Evolutionary conservation across 129 eudicot genomes (phyloP).

Genomic region (Oenanthe sinensis): DNA sequence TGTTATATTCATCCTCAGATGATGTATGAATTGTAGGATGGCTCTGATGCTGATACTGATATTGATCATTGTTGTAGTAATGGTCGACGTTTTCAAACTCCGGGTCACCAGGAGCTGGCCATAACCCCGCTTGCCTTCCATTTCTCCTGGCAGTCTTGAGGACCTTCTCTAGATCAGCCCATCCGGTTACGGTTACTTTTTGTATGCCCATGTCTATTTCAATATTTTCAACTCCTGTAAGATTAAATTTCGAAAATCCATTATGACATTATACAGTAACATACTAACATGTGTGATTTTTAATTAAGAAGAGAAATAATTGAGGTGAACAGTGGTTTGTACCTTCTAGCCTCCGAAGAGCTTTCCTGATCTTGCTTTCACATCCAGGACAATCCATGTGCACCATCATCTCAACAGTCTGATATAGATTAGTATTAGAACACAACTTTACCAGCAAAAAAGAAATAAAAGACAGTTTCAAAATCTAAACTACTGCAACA

Average conservation of each 20-base stretch:
- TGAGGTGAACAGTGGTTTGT: not conserved
- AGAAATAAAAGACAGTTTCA: not conserved
- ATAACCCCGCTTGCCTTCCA: slow-evolving; percentile 65
- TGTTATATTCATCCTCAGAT: not conserved
- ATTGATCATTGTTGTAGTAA: slow-evolving; percentile 24
- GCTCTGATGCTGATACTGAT: slow-evolving; percentile 29
- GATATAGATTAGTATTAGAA: not conserved
- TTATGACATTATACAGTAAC: not conserved
- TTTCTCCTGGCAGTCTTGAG: slow-evolving; percentile 54
- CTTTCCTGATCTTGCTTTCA: slow-evolving; percentile 39
- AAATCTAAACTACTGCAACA: not conserved
- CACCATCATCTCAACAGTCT: slow-evolving; percentile 86
- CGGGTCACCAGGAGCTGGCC: slow-evolving; percentile 71
- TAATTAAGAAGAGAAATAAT: not conserved
- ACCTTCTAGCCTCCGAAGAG: not conserved
- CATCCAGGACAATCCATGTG: slow-evolving; percentile 88
- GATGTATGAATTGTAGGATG: slow-evolving; percentile 18
- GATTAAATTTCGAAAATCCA: not conserved
- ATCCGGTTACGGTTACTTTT: slow-evolving; percentile 79
- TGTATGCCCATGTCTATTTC: slow-evolving; percentile 84
- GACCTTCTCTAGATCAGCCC: slow-evolving; percentile 52
- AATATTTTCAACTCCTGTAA: slow-evolving; percentile 59
- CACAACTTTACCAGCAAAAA: not conserved
- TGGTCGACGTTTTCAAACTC: slow-evolving; percentile 23
- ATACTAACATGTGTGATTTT: not conserved